These are phyloP conservation scores for Verticillium nubilum DNA, from an alignment of 2,329 filamentous ascomycete species.

Conservation along the genomic window DNA sequence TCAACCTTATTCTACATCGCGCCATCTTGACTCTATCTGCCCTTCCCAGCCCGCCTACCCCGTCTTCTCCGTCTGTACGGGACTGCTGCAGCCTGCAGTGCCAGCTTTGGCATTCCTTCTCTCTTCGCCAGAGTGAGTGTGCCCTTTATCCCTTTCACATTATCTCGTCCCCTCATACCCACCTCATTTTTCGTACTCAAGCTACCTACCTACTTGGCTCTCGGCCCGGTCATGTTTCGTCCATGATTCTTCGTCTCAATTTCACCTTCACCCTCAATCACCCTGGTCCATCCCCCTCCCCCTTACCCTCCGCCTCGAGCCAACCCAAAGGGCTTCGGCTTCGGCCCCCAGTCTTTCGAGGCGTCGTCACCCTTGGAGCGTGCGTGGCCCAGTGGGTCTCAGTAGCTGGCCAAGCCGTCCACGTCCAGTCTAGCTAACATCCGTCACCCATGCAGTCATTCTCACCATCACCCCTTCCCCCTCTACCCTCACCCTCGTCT, in stretches of 20 bases:
- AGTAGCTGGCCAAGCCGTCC: background rate
- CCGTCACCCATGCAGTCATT: slow-evolving; percentile 1
- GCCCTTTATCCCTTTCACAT: background rate
- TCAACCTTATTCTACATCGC: background rate
- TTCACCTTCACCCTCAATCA: too few relatives aligned
- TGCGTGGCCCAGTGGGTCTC: slow-evolving; percentile 1
- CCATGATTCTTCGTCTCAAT: background rate
- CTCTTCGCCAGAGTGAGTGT: background rate
- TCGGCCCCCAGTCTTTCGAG: background rate
- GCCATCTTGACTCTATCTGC: background rate
- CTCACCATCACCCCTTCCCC: slow-evolving; percentile 1
- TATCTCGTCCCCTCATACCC: background rate
- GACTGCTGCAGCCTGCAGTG: background rate
- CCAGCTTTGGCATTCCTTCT: background rate
- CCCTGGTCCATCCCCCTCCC: too few relatives aligned
- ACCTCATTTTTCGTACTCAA: background rate
- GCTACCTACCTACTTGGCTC: background rate
- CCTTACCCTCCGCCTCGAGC: background rate
- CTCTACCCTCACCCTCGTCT: background rate
- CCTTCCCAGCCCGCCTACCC: background rate
- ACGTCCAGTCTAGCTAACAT: background rate
- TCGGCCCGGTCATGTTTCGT: background rate
- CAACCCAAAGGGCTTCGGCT: background rate
- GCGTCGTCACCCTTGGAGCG: slow-evolving; percentile 1
- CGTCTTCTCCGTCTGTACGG: background rate